These are phyloP conservation scores for Phlyctochytrium arcticum DNA, from an alignment of 192 early-diverging fungal genomes.

Conservation along the genomic window DNA sequence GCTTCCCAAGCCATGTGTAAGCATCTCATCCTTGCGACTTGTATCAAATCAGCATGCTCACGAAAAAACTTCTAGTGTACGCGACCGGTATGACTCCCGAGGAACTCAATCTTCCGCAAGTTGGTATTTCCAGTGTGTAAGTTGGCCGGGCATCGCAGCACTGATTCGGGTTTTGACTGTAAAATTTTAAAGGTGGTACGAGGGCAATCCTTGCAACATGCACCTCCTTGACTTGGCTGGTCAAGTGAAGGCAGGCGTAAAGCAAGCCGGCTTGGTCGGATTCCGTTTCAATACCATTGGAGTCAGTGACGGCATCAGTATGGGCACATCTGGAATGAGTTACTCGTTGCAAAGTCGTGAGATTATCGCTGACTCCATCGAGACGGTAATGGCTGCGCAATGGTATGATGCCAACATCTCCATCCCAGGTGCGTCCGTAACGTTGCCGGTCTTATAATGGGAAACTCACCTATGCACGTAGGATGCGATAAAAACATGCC, in stretches of 20 bases:
- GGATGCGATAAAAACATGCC: conserved; percentile 93
- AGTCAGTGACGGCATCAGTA: conserved; percentile 94
- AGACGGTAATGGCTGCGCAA: conserved; percentile 95
- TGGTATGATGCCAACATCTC: conserved; percentile 99
- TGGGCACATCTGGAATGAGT: conserved; percentile 95
- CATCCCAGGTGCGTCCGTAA: conserved; percentile 63
- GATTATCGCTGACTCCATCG: conserved; percentile 98
- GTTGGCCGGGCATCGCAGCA: conserved; percentile 7
- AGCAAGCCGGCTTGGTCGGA: conserved; percentile 83
- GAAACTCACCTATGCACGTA: neutral
- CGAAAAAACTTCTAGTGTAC: conserved; percentile 63
- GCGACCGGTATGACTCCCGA: conserved; percentile 85
- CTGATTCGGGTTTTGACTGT: neutral
- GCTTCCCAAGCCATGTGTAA: conserved; percentile 96
- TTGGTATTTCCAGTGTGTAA: conserved; percentile 94
- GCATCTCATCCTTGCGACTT: conserved; percentile 18
- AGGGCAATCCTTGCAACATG: conserved; percentile 99
- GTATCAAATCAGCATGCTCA: neutral
- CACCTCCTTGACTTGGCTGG: conserved; percentile 84
- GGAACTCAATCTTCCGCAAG: conserved; percentile 84
- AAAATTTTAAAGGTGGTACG: conserved; percentile 70
- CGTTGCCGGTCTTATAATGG: neutral
- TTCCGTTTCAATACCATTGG: conserved; percentile 99
- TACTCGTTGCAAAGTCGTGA: conserved; percentile 97
- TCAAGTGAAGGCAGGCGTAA: conserved; percentile 90